Conservation (phyloP, 257 asterid genomes). For the Salvia rosmarinus region DNA sequence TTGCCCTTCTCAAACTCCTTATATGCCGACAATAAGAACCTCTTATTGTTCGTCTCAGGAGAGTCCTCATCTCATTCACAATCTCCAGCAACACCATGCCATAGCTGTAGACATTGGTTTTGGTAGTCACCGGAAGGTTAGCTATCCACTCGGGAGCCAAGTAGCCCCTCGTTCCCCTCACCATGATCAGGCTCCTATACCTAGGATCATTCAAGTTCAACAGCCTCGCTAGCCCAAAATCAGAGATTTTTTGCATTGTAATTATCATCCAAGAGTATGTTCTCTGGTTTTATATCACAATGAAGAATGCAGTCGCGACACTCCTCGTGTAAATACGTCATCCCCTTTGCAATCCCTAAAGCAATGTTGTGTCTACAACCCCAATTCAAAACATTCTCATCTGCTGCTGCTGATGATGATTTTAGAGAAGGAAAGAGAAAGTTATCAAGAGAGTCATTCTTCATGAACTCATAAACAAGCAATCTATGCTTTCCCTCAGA, state of each 20-base stretch:
- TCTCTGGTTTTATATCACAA: slow-evolving; percentile 59
- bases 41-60: slow-evolving; percentile 45
- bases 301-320: slow-evolving; percentile 53
- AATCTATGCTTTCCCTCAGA: slow-evolving; percentile 46
- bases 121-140: slow-evolving; percentile 41
- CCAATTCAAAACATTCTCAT: slow-evolving; percentile 41
- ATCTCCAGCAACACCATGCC: slow-evolving; percentile 61
- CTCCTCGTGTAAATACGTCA: slow-evolving; percentile 56
- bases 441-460: slow-evolving; percentile 51
- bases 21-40: slow-evolving; percentile 69
- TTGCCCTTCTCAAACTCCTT: slow-evolving; percentile 72
- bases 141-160: slow-evolving; percentile 59
- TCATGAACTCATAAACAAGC: slow-evolving; percentile 57
- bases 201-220: slow-evolving; percentile 39
- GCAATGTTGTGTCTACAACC: slow-evolving; percentile 42
- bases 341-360: slow-evolving; percentile 50
- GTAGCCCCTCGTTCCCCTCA: slow-evolving; percentile 63
- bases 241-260: slow-evolving; percentile 49
- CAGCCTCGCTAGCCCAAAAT: slow-evolving; percentile 60
- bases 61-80: slow-evolving; percentile 48
- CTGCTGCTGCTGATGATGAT: background rate
- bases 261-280: slow-evolving; percentile 50
- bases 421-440: slow-evolving; percentile 33
- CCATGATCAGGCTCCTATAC: slow-evolving; percentile 37
- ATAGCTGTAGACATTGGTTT: slow-evolving; percentile 52